Base-by-base conservation (phyloP, 805 yeast genomes). In the Lipomyces mesembrius region DNA sequence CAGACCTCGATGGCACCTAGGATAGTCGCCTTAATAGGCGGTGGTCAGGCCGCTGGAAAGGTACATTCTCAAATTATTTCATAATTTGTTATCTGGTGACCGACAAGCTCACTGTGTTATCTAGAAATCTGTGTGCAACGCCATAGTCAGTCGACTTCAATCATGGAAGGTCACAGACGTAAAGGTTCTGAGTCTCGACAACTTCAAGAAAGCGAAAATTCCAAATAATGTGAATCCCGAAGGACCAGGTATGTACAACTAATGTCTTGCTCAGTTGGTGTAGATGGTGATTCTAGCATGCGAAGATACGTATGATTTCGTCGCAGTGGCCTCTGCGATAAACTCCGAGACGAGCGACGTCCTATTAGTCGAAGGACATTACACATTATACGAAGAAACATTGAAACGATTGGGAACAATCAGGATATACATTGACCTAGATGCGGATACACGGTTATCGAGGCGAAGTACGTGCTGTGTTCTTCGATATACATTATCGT, bases 381-480 rank as follows among this genome's bases (percentile, higher is more conserved):
- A 93, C 74, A 94, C 97, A 0, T 81, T 93, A 20, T 90, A 86
- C 74, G 88, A 90, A 75, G 78, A 79, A 56, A 80, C 79, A n/a
- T 76, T 93, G 12, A 77, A 89, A 46, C 79, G 80, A 11, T 67
- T 83, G 74, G 87, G 94, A 0, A 81, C 85, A 0, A 81, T 93
- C 69, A 88, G 87, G 74, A 86, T 93, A 1, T 93, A 88, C 72
- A 82, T 93, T 17, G 96, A 91, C 71, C 84, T 92, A 68, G 98
- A 94, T 77, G 87, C 94, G 0, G 98, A 93, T 76, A 86, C 89
- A 7, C 79, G 97, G 62, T 79, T 93, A 55, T 88, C 91, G 25
- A 84, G 96, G 70, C 86, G 95, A 89, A 88, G 91, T 58, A 79
- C 3, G 57, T 53, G n/a, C 25, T 0, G 25, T 37, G 49, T n/a